Evolutionary conservation across 345 rosid genomes (phyloP), one percentile per base, ranked within the genome.

Genomic region (Stellera chamaejasme): DNA sequence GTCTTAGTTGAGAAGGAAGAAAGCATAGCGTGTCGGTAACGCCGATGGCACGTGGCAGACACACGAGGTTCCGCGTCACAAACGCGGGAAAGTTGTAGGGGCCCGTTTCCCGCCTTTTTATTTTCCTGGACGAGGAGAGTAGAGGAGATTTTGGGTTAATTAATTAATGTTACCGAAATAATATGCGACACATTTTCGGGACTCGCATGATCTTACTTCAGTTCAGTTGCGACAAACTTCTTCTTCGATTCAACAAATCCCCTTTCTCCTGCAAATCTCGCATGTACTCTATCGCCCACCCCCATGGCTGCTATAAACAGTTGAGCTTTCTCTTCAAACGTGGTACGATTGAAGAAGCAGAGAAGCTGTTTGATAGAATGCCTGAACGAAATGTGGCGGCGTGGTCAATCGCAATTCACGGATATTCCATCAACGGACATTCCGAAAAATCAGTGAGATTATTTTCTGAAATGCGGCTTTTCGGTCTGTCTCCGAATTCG

Each of bases 361-460:
- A 56, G 72, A 44, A 73, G 45, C 25, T 73, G 72, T 67, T 73
- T 10, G 79, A 75, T 45, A 48, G 48, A 69, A 64, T 75, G 56
- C 69, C 79, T 50, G 62, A 64, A 0, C 68, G 42, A 52, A 66
- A 66, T 68, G 52, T 73, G 11, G 77, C 73, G 44, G 64, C 69
- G 10, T 75, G 79, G 72, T 78, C 83, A 19, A 57, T 70, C 48
- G 54, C 63, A 59, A 65, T 81, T 45, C 81, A 75, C 26, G 87
- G 77, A 43, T 75, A 72, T 28, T 69, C 79, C 10, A 64, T 60
- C 48, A 69, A 75, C 54, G 79, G 75, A 32, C 39, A 45, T 63
- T 52, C 41, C 25, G 0, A 13, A 15, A 71, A 67, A 42, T 73
- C 74, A 10, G 12, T 71, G 12, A 56, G 65, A 25, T 51, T 50